Evolutionary conservation across 805 yeast genomes (phyloP).

Genomic region (Saccharomyces jurei): DNA sequence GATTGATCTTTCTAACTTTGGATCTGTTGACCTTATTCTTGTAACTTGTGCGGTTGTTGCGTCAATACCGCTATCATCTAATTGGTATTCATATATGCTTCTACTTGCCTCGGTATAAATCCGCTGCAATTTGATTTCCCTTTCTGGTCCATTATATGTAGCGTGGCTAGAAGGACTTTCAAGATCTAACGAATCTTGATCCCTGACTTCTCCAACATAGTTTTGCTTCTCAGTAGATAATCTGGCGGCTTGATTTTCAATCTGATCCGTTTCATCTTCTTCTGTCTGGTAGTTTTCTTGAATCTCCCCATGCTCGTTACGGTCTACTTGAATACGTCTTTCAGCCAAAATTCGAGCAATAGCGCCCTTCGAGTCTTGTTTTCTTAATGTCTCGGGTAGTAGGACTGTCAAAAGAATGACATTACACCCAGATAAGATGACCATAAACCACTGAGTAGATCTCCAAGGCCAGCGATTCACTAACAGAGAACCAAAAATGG

Average conservation of each 20-base stretch:
- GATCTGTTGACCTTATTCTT: conserved; percentile 14
- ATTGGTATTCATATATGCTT: not conserved
- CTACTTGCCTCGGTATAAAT: not conserved
- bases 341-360: conserved; percentile 39
- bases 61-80: conserved; percentile 12
- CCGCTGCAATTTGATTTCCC: not conserved
- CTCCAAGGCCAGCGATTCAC: conserved; percentile 75
- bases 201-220: not conserved
- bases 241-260: not conserved
- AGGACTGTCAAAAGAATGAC: conserved; percentile 42
- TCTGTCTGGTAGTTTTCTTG: not conserved
- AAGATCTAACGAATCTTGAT: not conserved
- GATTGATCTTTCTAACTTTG: conserved; percentile 11
- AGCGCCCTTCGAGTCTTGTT: conserved; percentile 44
- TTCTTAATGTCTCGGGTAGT: conserved; percentile 71
- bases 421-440: conserved; percentile 53
- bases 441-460: conserved; percentile 80
- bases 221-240: not conserved
- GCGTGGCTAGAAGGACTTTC: not conserved
- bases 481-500: conserved; percentile 72
- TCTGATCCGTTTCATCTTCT: conserved; percentile 3
- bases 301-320: not conserved
- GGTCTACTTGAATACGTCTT: conserved; percentile 23
- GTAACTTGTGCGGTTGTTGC: conserved; percentile 22
- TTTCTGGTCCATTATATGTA: not conserved